Base-by-base conservation (phyloP, 768 basidiomycete genomes). In the Tylopilus rubrobrunneus region DNA sequence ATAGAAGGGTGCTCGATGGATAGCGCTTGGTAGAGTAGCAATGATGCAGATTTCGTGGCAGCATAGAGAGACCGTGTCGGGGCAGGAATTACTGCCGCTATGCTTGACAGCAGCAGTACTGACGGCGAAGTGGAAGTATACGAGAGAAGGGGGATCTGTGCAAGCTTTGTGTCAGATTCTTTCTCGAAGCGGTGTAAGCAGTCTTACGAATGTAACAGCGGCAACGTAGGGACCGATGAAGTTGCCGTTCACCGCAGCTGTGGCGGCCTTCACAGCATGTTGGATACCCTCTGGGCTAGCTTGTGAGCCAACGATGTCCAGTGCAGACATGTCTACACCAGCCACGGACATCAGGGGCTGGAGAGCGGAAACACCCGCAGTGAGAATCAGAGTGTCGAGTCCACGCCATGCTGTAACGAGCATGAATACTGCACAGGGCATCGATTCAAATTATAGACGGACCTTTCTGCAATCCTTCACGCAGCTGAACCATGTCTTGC, bases 31-130 rank as follows among this genome's bases (percentile, higher is more conserved):
- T 84, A 92, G 52, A 94, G 82, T 6, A 86, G 57, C 28, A 90
- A 78, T 1, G 87, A 83, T 0, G 92, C 88, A 3, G 86, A 77
- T 68, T 98, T 97, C 10, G 87, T 89, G 4, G 92, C 83, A 0
- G 80, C 83, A 65, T 98, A 98, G 34, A 98, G 72, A 1, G 89
- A 74, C 7, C 94, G 85, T 1, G 89, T 92, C 1, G 94, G 94
- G 0, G 93, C 83, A 3, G 94, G 89, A 34, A 94, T 84, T 7
- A 86, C 74, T 3, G 90, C 83, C 3, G 86, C 94, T 3, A 87
- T 73, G 28, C 86, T 88, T 8, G 91, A 91, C 34, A 97, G 66
- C 40, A 95, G 82, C 27, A 92, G 80, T 36, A 96, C 76, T 0
- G 89, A 82, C 0, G 93, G 92, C 0, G 81, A 76, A 0, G 66